phyloP scores from a whole-genome alignment of 2,329 filamentous ascomycete genomes.

The Colletotrichum camelliae region DNA sequence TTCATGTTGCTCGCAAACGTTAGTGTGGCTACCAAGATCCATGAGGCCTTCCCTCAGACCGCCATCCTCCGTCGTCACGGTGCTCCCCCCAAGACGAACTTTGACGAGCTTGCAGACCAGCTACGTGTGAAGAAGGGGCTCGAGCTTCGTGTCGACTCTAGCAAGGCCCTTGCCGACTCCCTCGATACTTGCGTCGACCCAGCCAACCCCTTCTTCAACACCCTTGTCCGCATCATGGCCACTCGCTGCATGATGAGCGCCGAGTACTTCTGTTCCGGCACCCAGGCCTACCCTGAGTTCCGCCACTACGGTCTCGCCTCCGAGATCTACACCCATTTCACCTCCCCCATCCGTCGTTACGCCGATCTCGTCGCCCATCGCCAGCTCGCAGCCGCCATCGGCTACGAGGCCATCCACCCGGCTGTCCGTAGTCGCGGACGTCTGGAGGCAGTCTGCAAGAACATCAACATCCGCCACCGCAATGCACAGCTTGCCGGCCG shows the following conservation, averaged over 20 bases:
- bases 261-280: constrained; percentile 96
- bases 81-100: constrained; percentile 92
- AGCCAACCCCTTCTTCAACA: constrained; percentile 95
- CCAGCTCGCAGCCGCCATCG: constrained; percentile 93
- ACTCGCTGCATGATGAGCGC: constrained; percentile 99
- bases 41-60: constrained; percentile 91
- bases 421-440: constrained; percentile 81
- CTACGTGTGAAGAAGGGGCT: constrained; percentile 85
- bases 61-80: constrained; percentile 92
- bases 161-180: constrained; percentile 90
- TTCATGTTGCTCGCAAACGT: constrained; percentile 99
- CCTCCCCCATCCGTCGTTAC: constrained; percentile 94
- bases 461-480: constrained; percentile 96
- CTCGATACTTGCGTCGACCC: constrained; percentile 84
- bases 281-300: constrained; percentile 92
- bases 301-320: constrained; percentile 95
- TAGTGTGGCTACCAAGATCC: constrained; percentile 88
- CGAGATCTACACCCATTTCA: constrained; percentile 99
- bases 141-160: constrained; percentile 83
- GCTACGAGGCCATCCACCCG: constrained; percentile 85
- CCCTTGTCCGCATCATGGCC: constrained; percentile 93
- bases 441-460: constrained; percentile 93
- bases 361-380: constrained; percentile 95
- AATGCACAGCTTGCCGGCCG: constrained; percentile 96
- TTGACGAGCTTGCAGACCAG: constrained; percentile 91